phyloP scores from a whole-genome alignment of 2,329 filamentous ascomycete genomes.

The Alternaria gansuensis region DNA sequence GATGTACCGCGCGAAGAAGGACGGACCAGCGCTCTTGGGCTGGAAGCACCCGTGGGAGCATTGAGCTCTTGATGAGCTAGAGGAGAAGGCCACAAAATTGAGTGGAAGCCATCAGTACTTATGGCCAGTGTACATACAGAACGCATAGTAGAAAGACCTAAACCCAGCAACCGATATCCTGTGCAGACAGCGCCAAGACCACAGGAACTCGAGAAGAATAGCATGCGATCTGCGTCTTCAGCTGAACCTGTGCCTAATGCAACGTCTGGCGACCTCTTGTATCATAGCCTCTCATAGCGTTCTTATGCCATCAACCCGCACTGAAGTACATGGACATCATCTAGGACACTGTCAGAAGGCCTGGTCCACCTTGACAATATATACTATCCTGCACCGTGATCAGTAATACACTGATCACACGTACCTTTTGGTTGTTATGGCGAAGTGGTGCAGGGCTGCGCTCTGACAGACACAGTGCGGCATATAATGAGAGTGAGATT shows the following conservation, averaged over 20 bases:
- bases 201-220: background rate
- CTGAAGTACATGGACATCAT: background rate
- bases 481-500: background rate
- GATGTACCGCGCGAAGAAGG: constrained; percentile 96
- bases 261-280: background rate
- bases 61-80: constrained; percentile 28
- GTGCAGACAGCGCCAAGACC: constrained; percentile 12
- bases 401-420: no score
- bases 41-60: constrained; percentile 77
- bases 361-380: no score
- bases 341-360: background rate
- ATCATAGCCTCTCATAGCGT: background rate
- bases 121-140: background rate
- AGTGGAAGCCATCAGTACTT: no score
- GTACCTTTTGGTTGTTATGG: no score
- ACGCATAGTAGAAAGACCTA: no score
- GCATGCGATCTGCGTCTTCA: background rate
- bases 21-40: constrained; percentile 88
- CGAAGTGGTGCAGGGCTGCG: no score
- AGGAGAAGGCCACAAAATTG: background rate
- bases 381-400: no score
- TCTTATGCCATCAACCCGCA: background rate
- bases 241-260: background rate
- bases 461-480: background rate
- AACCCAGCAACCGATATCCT: background rate